Percentiles rank a stretch among this genome's conserved stretches.
Conservation (phyloP, 1,139 yeast species). For the Barnettozyma hawaiiensis region DNA sequence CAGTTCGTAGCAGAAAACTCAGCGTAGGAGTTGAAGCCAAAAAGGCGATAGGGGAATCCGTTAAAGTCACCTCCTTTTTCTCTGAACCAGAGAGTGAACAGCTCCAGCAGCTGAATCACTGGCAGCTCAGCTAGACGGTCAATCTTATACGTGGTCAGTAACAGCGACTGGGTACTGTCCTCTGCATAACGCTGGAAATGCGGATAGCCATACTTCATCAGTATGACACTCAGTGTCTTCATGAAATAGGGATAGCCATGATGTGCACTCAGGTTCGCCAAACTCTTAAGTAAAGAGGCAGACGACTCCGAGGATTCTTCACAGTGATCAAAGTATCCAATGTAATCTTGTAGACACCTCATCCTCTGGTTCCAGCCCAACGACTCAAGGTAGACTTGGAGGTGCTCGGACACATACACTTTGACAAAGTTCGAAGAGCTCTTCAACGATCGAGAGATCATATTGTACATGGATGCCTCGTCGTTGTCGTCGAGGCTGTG, state of each 20-base stretch:
- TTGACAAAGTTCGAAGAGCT: conserved; percentile 10
- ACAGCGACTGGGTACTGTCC: conserved; percentile 27
- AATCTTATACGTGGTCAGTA: conserved; percentile 20
- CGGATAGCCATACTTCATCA: conserved; percentile 29
- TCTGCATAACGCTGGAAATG: conserved; percentile 33
- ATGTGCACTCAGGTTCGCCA: conserved; percentile 30
- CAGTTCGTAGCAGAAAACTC: conserved; percentile 20
- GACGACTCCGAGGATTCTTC: conserved; percentile 36
- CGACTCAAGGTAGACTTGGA: neutral
- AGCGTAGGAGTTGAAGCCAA: conserved; percentile 21
- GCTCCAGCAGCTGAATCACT: conserved; percentile 10
- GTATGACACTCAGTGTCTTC: conserved; percentile 22
- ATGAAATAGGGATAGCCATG: conserved; percentile 24
- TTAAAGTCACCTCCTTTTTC: conserved; percentile 8
- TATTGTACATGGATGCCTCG: neutral
- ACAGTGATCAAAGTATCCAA: conserved; percentile 32
- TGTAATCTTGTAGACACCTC: conserved; percentile 31
- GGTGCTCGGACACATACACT: conserved; percentile 1
- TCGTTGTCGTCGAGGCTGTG: conserved; percentile 6
- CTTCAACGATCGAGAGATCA: conserved; percentile 2
- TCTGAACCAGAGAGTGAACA: conserved; percentile 36
- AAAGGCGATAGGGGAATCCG: conserved; percentile 24
- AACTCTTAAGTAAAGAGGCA: conserved; percentile 36
- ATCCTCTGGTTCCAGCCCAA: conserved; percentile 23
- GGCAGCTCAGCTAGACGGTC: conserved; percentile 3